Evolutionary conservation across 73 alveolate genomes (phyloP).

Genomic region (Paramecium biaurelia): DNA sequence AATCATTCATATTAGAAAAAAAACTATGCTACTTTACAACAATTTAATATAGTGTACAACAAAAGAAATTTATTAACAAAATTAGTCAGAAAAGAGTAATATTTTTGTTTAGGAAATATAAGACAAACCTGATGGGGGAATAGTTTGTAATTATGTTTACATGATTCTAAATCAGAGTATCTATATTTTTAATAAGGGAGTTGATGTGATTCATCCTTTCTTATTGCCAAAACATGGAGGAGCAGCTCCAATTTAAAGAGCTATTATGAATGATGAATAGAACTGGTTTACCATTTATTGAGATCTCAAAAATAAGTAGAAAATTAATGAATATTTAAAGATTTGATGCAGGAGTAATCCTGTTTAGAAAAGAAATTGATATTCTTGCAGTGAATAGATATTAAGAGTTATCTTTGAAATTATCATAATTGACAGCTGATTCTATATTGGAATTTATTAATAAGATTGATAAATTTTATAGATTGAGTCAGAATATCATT

Average conservation of each 20-base stretch:
- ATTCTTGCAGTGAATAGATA: conserved; percentile 1
- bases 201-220: conserved; percentile 81
- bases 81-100: not conserved
- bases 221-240: conserved; percentile 88
- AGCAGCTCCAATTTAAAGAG: conserved; percentile 83
- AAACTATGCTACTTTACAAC: not conserved
- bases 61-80: not conserved
- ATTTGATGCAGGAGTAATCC: conserved; percentile 84
- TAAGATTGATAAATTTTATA: not conserved
- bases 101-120: not conserved
- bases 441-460: conserved; percentile 44
- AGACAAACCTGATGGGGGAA: conserved; percentile 6
- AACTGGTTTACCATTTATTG: conserved; percentile 82
- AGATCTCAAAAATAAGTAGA: conserved; percentile 68
- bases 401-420: not conserved
- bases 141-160: conserved; percentile 58
- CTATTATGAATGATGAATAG: conserved; percentile 70
- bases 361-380: conserved; percentile 46
- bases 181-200: conserved; percentile 42
- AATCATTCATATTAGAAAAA: not conserved
- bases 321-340: not conserved
- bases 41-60: not conserved
- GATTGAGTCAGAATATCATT: not conserved
- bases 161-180: conserved; percentile 56
- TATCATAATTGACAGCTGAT: conserved; percentile 61